Conservation (phyloP, 2,329 filamentous ascomycete species). For the Dactylellina haptotyla region DNA sequence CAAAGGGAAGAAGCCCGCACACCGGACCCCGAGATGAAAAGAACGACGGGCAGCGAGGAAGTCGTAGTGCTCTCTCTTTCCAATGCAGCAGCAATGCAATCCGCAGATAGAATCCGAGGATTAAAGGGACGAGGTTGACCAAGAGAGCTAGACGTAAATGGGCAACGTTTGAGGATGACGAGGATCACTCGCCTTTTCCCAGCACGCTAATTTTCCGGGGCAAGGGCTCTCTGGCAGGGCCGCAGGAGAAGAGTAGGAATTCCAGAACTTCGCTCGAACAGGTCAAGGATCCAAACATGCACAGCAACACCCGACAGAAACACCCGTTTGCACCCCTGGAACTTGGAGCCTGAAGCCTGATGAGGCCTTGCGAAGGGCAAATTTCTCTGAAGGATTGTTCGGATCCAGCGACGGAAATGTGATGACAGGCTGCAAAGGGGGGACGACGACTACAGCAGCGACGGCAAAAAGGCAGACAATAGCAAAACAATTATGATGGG, state of each 20-base stretch:
- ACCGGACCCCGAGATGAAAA: too few relatives aligned
- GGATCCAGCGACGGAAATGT: neutral
- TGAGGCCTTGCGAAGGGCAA: neutral
- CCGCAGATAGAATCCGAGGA: neutral
- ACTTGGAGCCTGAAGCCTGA: neutral
- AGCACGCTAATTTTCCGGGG: conserved; percentile 48
- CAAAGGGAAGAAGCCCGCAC: neutral
- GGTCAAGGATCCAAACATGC: conserved; percentile 46
- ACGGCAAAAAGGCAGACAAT: too few relatives aligned
- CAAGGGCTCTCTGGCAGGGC: conserved; percentile 30
- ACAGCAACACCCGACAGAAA: neutral
- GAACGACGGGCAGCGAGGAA: too few relatives aligned
- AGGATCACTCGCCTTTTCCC: conserved; percentile 43
- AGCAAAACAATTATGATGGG: too few relatives aligned
- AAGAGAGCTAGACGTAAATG: neutral
- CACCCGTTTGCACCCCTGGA: neutral
- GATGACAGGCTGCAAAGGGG: neutral
- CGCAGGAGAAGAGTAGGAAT: conserved; percentile 22
- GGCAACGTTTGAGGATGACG: conserved; percentile 47
- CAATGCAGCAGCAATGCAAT: too few relatives aligned
- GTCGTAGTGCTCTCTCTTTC: too few relatives aligned
- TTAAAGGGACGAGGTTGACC: neutral
- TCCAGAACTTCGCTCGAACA: conserved; percentile 47
- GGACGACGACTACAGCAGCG: neutral
- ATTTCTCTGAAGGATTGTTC: neutral